A percentile compares a stretch with the other conserved stretches of the same genome.
Conservation (phyloP, 176 grass and related monocot genomes). For the Triticum timopheevii region DNA sequence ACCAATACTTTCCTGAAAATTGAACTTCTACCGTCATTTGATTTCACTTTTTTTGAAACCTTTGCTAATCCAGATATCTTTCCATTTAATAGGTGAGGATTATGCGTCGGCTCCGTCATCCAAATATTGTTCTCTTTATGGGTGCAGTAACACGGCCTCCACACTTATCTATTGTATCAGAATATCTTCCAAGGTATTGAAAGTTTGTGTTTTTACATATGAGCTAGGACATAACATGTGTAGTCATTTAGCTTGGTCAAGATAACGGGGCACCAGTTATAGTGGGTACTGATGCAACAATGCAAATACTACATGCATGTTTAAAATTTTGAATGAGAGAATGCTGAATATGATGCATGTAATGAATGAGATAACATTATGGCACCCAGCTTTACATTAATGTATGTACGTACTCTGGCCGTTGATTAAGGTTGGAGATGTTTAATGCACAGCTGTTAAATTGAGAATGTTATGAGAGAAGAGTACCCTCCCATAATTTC, state of each 20-base stretch:
- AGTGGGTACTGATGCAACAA: not conserved
- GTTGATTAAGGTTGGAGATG: not conserved
- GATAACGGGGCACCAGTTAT: not conserved
- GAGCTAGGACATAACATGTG: slow-evolving; percentile 3
- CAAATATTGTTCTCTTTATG: slow-evolving; percentile 96
- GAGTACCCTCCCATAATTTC: not conserved
- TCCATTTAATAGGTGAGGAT: slow-evolving; percentile 67
- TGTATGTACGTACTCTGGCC: not conserved
- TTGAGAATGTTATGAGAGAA: not conserved
- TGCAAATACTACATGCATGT: not conserved
- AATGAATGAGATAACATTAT: not conserved
- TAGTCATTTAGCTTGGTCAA: not conserved
- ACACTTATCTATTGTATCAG: slow-evolving; percentile 90
- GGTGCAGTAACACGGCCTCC: slow-evolving; percentile 93
- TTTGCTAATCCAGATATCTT: slow-evolving; percentile 20
- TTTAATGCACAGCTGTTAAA: not conserved
- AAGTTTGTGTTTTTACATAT: slow-evolving; percentile 30
- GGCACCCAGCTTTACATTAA: slow-evolving; percentile 4
- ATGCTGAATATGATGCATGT: not conserved
- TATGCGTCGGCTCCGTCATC: slow-evolving; percentile 84
- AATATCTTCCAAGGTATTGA: slow-evolving; percentile 83
- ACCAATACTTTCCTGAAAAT: not conserved
- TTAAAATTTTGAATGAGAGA: slow-evolving; percentile 2
- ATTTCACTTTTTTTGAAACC: not conserved
- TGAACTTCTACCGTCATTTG: slow-evolving; percentile 6